Conservation (phyloP, 208 protist genomes). For the Trypanosoma avium region DNA sequence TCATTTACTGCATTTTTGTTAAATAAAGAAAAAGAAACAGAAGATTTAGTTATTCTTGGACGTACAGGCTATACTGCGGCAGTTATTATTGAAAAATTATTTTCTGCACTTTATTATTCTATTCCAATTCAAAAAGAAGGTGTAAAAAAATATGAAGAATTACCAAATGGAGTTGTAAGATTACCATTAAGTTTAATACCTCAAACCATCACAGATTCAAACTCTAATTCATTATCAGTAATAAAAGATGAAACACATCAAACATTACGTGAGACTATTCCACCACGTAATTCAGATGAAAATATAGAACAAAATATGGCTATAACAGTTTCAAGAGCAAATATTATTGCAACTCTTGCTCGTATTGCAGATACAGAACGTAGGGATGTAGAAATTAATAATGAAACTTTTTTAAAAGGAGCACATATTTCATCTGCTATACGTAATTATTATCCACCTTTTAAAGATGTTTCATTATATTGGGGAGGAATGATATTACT, state of each 20-base stretch:
- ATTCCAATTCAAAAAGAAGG: neutral
- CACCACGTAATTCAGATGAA: neutral
- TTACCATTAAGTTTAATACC: neutral
- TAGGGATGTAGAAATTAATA: neutral
- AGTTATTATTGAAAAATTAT: neutral
- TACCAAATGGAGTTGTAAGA: neutral
- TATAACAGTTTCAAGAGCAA: neutral
- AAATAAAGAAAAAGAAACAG: neutral
- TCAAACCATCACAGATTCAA: no score
- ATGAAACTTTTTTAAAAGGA: no score
- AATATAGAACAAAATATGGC: neutral
- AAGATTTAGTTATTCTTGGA: constrained; percentile 5
- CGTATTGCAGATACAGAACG: constrained; percentile 3
- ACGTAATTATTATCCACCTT: constrained; percentile 1
- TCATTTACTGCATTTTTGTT: constrained; percentile 4
- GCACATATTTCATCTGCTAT: neutral
- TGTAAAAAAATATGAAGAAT: neutral
- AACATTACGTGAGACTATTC: constrained; percentile 10
- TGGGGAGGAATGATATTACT: constrained; percentile 1
- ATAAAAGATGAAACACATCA: neutral
- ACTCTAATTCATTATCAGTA: neutral
- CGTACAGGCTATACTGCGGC: neutral
- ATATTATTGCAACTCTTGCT: constrained; percentile 10
- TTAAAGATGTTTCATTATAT: constrained; percentile 15
- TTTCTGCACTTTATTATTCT: neutral